phyloP scores from a whole-genome alignment of 164 flowering plant species.

The Aristolochia californica region DNA sequence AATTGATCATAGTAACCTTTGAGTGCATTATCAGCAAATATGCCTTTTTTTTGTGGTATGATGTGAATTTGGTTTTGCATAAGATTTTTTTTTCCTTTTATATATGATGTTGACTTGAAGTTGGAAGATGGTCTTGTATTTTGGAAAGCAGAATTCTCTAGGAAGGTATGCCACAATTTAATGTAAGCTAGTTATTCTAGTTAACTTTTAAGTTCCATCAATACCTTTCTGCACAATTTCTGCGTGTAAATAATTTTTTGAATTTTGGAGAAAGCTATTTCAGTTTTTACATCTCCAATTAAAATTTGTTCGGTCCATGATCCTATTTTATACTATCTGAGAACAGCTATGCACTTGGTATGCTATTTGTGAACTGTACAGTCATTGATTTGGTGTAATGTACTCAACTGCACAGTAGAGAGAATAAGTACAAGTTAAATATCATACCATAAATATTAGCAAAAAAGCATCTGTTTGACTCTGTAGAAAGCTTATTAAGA shows the following conservation, averaged over 20 bases:
- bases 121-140: constrained; percentile 95
- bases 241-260: too few relatives aligned
- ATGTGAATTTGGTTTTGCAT: neutral
- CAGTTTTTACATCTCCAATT: too few relatives aligned
- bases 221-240: too few relatives aligned
- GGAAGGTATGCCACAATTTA: constrained; percentile 35
- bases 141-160: constrained; percentile 90
- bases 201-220: too few relatives aligned
- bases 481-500: too few relatives aligned
- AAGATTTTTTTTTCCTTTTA: constrained; percentile 3
- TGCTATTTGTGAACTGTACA: neutral
- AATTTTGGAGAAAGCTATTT: too few relatives aligned
- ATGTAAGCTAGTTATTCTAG: too few relatives aligned
- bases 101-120: constrained; percentile 72
- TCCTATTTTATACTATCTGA: neutral
- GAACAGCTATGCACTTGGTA: neutral
- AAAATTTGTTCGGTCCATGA: neutral
- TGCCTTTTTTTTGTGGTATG: neutral
- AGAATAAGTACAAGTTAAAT: neutral
- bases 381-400: too few relatives aligned
- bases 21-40: neutral
- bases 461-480: too few relatives aligned
- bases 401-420: too few relatives aligned
- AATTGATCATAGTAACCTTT: neutral
- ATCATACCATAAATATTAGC: neutral